These are phyloP conservation scores for Bipolaris cookei DNA, from an alignment of 2,329 filamentous ascomycete genomes.

Conservation along the genomic window DNA sequence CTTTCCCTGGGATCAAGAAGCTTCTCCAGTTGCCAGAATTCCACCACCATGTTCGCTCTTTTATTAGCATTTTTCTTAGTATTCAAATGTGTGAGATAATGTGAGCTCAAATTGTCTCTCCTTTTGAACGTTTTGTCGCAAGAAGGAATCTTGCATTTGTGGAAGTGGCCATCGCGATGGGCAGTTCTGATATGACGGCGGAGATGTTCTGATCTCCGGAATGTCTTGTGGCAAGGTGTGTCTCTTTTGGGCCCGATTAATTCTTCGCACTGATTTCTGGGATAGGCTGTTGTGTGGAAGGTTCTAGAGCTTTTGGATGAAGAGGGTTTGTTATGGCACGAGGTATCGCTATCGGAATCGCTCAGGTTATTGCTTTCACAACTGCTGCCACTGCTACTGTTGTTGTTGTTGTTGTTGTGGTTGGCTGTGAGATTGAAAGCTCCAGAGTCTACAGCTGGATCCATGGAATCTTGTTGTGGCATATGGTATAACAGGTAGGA, in stretches of 20 bases:
- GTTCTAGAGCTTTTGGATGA: not conserved
- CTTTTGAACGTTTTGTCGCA: slow-evolving; percentile 26
- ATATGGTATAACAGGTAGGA: not conserved
- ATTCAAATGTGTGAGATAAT: slow-evolving; percentile 37
- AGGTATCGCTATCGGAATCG: not conserved
- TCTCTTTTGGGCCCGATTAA: not conserved
- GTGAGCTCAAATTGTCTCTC: slow-evolving; percentile 32
- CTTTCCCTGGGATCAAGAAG: slow-evolving; percentile 28
- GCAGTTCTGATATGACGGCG: slow-evolving; percentile 31
- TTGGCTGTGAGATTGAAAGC: not conserved
- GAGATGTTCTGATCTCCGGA: slow-evolving; percentile 31
- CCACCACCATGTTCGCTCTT: slow-evolving; percentile 28
- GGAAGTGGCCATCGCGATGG: slow-evolving; percentile 2
- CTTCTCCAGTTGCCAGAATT: slow-evolving; percentile 18
- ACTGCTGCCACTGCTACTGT: too few relatives aligned
- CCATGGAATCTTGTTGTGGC: not conserved
- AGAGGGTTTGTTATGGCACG: not conserved
- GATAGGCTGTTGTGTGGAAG: slow-evolving; percentile 7
- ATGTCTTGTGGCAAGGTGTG: slow-evolving; percentile 15
- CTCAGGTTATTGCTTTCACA: not conserved
- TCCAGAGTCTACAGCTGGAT: not conserved
- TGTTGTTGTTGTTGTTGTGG: not conserved
- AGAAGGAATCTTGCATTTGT: slow-evolving; percentile 20
- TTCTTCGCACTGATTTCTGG: slow-evolving; percentile 19
- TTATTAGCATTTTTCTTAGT: slow-evolving; percentile 20